phyloP scores from a whole-genome alignment of 192 early-diverging fungal genomes.

The Bifiguratus adelaidae region DNA sequence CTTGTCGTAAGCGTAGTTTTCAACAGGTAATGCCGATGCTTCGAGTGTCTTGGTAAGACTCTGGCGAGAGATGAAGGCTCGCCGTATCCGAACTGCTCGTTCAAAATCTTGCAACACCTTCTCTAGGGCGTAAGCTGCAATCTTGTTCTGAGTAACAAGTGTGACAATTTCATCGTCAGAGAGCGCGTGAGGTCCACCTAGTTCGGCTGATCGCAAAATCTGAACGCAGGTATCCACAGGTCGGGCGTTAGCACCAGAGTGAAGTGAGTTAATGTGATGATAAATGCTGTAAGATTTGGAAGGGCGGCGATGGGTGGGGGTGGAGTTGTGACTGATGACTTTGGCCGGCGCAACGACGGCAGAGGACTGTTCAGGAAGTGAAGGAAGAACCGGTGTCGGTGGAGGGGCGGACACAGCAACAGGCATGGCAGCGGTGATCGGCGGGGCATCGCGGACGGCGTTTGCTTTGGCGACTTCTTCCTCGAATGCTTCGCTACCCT shows the following conservation, averaged over 20 bases:
- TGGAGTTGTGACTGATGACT: conserved; percentile 8
- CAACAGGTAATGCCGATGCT: conserved; percentile 57
- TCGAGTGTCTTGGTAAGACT: conserved; percentile 54
- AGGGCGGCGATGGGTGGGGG: neutral
- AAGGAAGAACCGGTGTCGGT: neutral
- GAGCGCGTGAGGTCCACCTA: conserved; percentile 26
- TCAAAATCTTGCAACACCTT: conserved; percentile 65
- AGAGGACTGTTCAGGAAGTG: neutral
- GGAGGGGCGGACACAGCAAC: conserved; percentile 16
- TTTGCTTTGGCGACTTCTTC: neutral
- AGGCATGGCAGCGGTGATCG: conserved; percentile 3
- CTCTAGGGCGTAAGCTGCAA: conserved; percentile 84
- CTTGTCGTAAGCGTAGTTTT: conserved; percentile 82
- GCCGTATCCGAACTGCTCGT: conserved; percentile 78
- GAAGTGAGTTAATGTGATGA: neutral
- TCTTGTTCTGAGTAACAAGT: conserved; percentile 59
- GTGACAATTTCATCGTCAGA: conserved; percentile 67
- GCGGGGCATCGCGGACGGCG: neutral
- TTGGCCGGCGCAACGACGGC: neutral
- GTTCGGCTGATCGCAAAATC: conserved; percentile 26
- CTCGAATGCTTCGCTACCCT: conserved; percentile 1
- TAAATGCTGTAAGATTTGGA: no score
- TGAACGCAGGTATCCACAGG: conserved; percentile 29
- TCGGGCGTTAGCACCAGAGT: neutral
- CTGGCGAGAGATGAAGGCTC: conserved; percentile 62